A percentile compares a stretch with the other conserved stretches of the same genome.
These are phyloP conservation scores for Neofusicoccum laricinum DNA, from an alignment of 2,329 filamentous ascomycete genomes.

Conservation along the genomic window DNA sequence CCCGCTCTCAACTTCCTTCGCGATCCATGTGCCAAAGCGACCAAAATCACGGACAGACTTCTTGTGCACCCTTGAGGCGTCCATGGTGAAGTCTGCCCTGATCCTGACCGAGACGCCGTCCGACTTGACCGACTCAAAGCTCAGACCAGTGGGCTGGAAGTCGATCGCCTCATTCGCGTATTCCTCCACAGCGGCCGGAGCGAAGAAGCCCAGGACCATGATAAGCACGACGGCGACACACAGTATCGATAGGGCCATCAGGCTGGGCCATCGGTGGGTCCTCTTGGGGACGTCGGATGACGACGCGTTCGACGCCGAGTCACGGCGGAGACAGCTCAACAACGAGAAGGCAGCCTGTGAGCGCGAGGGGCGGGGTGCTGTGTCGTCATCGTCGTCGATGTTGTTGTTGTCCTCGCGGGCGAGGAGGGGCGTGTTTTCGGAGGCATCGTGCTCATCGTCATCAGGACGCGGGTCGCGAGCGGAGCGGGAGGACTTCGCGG, in stretches of 20 bases:
- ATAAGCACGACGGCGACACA: constrained; percentile 63
- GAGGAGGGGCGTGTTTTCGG: constrained; percentile 42
- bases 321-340: constrained; percentile 32
- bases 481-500: constrained; percentile 33
- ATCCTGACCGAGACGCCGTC: constrained; percentile 76
- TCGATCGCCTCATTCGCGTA: constrained; percentile 83
- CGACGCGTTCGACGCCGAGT: constrained; percentile 9
- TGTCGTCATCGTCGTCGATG: constrained; percentile 20
- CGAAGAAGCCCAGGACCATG: constrained; percentile 75
- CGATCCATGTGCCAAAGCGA: constrained; percentile 74
- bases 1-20: constrained; percentile 70
- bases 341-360: constrained; percentile 37
- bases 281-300: constrained; percentile 24
- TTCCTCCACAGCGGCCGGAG: constrained; percentile 74
- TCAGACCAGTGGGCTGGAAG: constrained; percentile 78
- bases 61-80: constrained; percentile 71
- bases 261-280: constrained; percentile 69
- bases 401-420: constrained; percentile 26
- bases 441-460: constrained; percentile 21
- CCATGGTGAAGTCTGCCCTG: constrained; percentile 77
- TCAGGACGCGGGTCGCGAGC: constrained; percentile 15
- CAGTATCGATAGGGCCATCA: constrained; percentile 68
- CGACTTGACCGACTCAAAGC: constrained; percentile 78
- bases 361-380: constrained; percentile 12
- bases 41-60: constrained; percentile 72